A percentile compares a stretch with the other conserved stretches of the same genome.
phyloP scores from a whole-genome alignment of 192 early-diverging fungal genomes.

The Coemansia umbellata region DNA sequence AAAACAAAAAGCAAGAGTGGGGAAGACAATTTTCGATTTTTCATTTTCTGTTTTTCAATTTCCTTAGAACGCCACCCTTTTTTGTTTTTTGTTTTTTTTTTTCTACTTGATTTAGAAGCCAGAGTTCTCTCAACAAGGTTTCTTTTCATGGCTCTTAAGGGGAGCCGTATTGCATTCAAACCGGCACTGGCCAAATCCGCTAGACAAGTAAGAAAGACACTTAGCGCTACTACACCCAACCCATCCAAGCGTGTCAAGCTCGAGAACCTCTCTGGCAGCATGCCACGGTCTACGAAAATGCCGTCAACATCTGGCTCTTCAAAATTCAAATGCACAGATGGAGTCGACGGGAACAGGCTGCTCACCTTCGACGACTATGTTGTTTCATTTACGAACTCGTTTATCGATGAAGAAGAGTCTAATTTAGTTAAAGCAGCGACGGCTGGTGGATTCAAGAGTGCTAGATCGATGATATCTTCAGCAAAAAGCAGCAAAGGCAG shows the following conservation, averaged over 20 bases:
- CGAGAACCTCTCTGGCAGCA: no score
- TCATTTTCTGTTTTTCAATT: background rate
- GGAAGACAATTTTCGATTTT: no score
- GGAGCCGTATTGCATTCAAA: background rate
- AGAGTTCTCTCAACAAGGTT: background rate
- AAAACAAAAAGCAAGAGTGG: no score
- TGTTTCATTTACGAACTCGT: conserved; percentile 30
- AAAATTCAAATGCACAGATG: conserved; percentile 1
- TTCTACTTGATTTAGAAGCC: background rate
- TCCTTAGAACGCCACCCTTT: background rate
- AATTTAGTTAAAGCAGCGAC: background rate
- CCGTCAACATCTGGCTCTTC: no score
- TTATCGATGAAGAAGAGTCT: background rate
- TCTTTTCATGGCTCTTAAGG: background rate
- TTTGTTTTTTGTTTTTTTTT: background rate
- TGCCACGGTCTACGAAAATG: no score
- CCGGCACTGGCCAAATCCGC: background rate
- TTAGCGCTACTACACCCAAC: background rate
- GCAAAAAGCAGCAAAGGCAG: no score
- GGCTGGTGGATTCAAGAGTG: background rate
- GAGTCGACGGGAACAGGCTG: background rate
- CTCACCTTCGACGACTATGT: conserved; percentile 32
- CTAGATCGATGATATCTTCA: background rate
- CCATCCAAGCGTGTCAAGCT: no score
- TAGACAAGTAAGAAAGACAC: background rate